Evolutionary conservation across 1,284 basidiomycete species (phyloP).

Genomic region (Rhodotorula sp.): DNA sequence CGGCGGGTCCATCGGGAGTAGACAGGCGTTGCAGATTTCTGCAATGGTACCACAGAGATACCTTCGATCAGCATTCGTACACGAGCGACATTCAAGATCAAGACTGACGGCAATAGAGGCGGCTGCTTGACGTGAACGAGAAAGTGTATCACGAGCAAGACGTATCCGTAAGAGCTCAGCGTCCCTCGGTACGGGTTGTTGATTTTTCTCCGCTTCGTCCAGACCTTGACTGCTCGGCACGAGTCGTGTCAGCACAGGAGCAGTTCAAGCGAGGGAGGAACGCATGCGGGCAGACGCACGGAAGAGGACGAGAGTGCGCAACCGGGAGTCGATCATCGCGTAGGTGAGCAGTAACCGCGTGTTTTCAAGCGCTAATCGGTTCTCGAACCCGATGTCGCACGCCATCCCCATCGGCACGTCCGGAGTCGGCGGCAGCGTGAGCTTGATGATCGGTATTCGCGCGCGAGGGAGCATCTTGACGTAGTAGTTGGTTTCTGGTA

Average conservation of each 20-base stretch:
- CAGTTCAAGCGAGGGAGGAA: neutral
- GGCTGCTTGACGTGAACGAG: conserved; percentile 95
- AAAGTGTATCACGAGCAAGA: conserved; percentile 95
- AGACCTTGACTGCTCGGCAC: conserved; percentile 77
- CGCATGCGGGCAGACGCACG: conserved; percentile 59
- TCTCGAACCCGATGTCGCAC: conserved; percentile 98
- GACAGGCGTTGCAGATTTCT: conserved; percentile 50
- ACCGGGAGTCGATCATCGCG: conserved; percentile 91
- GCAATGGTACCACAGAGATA: conserved; percentile 4
- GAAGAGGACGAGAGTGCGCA: conserved; percentile 92
- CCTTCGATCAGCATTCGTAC: conserved; percentile 56
- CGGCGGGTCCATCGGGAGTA: conserved; percentile 42
- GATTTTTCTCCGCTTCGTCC: conserved; percentile 97
- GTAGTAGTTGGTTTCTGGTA: conserved; percentile 87
- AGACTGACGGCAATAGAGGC: conserved; percentile 68
- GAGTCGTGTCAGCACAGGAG: too few species aligned
- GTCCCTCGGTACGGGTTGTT: conserved; percentile 97
- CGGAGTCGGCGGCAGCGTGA: conserved; percentile 83
- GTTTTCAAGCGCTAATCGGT: conserved; percentile 93
- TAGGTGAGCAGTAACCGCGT: conserved; percentile 94
- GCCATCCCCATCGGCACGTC: conserved; percentile 79
- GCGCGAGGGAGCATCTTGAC: conserved; percentile 96
- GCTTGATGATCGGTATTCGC: conserved; percentile 97
- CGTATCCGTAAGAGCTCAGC: conserved; percentile 95
- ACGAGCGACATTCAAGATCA: conserved; percentile 62